A percentile compares a stretch with the other conserved stretches of the same genome.
These are phyloP conservation scores for Termitomyces bulborhizus DNA, from an alignment of 768 basidiomycete genomes.

Conservation along the genomic window DNA sequence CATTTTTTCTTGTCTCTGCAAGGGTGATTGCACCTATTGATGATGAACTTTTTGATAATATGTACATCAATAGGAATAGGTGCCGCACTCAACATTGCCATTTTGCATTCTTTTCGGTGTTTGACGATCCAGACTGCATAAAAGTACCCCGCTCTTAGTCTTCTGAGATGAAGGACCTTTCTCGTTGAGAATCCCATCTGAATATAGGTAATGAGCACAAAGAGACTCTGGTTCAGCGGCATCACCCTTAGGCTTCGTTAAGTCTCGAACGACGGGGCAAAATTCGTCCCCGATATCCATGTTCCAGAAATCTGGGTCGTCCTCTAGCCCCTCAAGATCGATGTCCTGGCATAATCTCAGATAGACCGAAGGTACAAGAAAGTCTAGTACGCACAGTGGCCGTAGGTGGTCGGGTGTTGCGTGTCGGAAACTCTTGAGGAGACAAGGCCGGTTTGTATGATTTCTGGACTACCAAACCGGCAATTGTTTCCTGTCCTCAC, in stretches of 20 bases:
- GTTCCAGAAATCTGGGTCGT: conserved; percentile 65
- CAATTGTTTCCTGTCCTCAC: conserved; percentile 57
- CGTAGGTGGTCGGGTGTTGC: conserved; percentile 64
- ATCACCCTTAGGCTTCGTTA: conserved; percentile 24
- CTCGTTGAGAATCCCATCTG: neutral
- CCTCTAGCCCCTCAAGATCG: conserved; percentile 61
- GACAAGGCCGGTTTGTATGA: conserved; percentile 54
- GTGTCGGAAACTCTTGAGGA: conserved; percentile 54
- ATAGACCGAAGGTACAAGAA: neutral
- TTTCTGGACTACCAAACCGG: conserved; percentile 51
- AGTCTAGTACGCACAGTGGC: conserved; percentile 36
- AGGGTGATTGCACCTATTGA: conserved; percentile 66
- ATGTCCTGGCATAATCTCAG: conserved; percentile 39
- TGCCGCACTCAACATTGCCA: conserved; percentile 57
- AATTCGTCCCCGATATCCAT: conserved; percentile 33
- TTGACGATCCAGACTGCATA: neutral
- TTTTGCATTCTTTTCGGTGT: conserved; percentile 43
- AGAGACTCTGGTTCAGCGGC: neutral
- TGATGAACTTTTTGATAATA: neutral
- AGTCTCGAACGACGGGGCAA: conserved; percentile 24
- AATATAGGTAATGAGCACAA: neutral
- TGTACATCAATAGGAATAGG: neutral
- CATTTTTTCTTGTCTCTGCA: conserved; percentile 77
- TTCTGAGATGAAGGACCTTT: neutral
- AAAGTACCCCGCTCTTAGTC: neutral